A percentile compares a stretch with the other conserved stretches of the same genome.
Evolutionary conservation across 2,329 filamentous ascomycete genomes (phyloP).

Genomic region (Nothomitra cinnamomea): DNA sequence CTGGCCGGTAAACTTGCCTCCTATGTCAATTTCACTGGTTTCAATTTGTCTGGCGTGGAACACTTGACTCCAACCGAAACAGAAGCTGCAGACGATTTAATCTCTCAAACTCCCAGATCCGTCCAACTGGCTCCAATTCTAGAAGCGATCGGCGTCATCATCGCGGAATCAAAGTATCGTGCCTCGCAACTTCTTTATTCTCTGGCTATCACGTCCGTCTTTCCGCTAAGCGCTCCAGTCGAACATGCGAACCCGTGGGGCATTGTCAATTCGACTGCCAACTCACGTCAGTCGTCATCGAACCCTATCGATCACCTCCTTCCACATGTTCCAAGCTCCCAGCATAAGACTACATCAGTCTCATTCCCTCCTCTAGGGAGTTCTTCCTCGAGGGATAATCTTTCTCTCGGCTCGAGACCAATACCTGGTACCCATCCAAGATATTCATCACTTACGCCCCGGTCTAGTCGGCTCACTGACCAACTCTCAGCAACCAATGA

Average conservation of each 20-base stretch:
- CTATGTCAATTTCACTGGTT: constrained; percentile 49
- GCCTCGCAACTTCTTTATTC: constrained; percentile 55
- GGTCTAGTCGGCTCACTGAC: background rate
- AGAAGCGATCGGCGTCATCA: constrained; percentile 58
- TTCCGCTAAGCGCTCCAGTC: constrained; percentile 28
- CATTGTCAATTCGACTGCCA: background rate
- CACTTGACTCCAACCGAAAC: background rate
- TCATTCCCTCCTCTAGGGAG: constrained; percentile 17
- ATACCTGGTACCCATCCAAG: background rate
- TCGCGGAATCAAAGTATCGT: constrained; percentile 63
- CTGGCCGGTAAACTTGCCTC: constrained; percentile 57
- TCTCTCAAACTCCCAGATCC: constrained; percentile 39
- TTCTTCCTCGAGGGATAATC: constrained; percentile 9
- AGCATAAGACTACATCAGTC: constrained; percentile 19
- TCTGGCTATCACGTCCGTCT: constrained; percentile 50
- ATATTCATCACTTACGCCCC: background rate
- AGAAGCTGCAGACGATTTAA: constrained; percentile 5
- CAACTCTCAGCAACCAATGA: background rate
- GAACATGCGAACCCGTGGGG: background rate
- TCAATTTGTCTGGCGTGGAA: constrained; percentile 50
- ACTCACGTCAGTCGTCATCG: background rate
- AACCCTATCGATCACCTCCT: constrained; percentile 50
- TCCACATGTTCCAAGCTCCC: constrained; percentile 33
- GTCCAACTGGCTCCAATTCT: constrained; percentile 52
- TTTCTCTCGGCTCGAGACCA: background rate